These are phyloP conservation scores for Arthrobotrys sphaeroides DNA, from an alignment of 2,329 filamentous ascomycete species.

Conservation along the genomic window DNA sequence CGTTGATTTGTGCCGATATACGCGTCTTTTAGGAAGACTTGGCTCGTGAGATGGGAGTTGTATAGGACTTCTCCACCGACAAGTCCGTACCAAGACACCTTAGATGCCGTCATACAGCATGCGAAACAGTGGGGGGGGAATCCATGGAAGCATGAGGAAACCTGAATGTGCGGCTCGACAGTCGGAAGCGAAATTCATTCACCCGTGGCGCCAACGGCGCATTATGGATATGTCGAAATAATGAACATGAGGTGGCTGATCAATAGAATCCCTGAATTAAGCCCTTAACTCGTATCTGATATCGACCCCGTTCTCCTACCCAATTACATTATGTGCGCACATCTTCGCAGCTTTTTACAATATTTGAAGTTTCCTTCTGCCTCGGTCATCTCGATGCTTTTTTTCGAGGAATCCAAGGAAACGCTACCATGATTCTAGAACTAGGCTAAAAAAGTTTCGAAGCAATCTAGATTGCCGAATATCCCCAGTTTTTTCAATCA, in stretches of 20 bases:
- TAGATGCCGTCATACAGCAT: conserved; percentile 6
- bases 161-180: background rate
- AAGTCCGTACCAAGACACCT: conserved; percentile 15
- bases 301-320: no score
- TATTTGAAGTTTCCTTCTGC: no score
- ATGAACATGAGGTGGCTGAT: background rate
- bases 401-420: background rate
- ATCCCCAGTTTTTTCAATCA: conserved; percentile 2
- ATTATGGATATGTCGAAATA: background rate
- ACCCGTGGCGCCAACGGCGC: background rate
- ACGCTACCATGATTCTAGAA: background rate
- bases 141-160: background rate
- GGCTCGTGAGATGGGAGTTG: background rate
- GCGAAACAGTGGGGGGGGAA: conserved; percentile 4
- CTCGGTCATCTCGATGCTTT: no score
- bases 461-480: background rate
- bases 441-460: background rate
- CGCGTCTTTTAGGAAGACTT: background rate
- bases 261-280: no score
- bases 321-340: no score
- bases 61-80: conserved; percentile 16
- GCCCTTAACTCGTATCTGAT: no score
- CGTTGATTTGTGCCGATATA: conserved; percentile 22
- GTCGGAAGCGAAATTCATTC: background rate
- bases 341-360: no score